phyloP scores from a whole-genome alignment of 805 yeast species.

The Metschnikowia reukaufii region DNA sequence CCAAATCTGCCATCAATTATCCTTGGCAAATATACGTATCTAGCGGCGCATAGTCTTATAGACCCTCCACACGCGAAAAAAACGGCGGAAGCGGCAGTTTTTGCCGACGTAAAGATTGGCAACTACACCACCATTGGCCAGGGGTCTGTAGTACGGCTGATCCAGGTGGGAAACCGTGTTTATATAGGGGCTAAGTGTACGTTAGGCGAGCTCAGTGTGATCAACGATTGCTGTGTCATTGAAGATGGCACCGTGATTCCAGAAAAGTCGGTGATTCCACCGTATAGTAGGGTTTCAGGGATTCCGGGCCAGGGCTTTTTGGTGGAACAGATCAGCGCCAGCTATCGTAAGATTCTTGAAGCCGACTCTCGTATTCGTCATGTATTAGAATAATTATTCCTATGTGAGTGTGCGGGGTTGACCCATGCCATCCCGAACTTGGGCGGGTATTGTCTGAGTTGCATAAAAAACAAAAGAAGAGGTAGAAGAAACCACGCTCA shows the following conservation, averaged over 20 bases:
- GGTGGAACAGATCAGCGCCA: slow-evolving; percentile 27
- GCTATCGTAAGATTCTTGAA: slow-evolving; percentile 39
- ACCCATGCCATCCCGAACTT: too few species aligned
- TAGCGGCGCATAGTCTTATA: slow-evolving; percentile 30
- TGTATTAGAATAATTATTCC: slow-evolving; percentile 8
- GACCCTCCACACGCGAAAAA: slow-evolving; percentile 27
- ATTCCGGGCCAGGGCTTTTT: slow-evolving; percentile 34
- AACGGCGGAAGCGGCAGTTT: not conserved
- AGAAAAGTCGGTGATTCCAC: slow-evolving; percentile 47
- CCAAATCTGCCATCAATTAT: slow-evolving; percentile 30
- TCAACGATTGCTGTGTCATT: slow-evolving; percentile 55
- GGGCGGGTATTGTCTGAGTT: too few species aligned
- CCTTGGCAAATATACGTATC: slow-evolving; percentile 48
- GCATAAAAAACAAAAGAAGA: too few species aligned
- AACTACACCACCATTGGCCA: slow-evolving; percentile 46
- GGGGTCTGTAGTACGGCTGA: slow-evolving; percentile 32
- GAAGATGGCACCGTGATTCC: slow-evolving; percentile 44
- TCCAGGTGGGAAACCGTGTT: slow-evolving; percentile 50
- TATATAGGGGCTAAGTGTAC: slow-evolving; percentile 43
- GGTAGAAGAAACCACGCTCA: slow-evolving; percentile 2
- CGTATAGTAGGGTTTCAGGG: slow-evolving; percentile 48
- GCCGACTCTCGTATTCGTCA: slow-evolving; percentile 29
- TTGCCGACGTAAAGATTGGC: slow-evolving; percentile 37
- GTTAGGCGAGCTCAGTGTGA: slow-evolving; percentile 35
- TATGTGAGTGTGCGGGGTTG: too few species aligned